These are phyloP conservation scores for Trichoderma asperellum DNA, from an alignment of 2,329 filamentous ascomycete species.

Conservation along the genomic window DNA sequence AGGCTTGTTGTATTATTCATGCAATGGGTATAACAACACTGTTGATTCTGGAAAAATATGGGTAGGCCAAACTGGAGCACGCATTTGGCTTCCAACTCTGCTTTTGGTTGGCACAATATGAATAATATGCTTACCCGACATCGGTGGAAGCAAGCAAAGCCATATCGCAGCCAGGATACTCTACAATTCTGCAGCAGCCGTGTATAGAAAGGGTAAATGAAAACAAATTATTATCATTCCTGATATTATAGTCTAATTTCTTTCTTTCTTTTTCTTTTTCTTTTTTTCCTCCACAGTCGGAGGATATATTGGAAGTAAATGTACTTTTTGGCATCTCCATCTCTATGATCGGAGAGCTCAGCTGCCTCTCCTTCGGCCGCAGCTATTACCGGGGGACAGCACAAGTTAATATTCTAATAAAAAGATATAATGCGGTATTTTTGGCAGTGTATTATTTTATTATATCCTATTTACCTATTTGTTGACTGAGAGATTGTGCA, in stretches of 20 bases:
- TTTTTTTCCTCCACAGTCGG: background rate
- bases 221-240: background rate
- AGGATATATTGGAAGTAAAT: background rate
- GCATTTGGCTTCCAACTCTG: too few relatives aligned
- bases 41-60: too few relatives aligned
- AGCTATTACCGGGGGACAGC: background rate
- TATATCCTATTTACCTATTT: background rate
- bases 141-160: too few relatives aligned
- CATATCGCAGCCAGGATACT: too few relatives aligned
- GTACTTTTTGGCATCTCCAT: background rate
- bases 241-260: fast-evolving
- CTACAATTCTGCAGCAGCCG: too few relatives aligned
- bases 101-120: too few relatives aligned
- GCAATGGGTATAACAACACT: too few relatives aligned
- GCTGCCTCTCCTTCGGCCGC: background rate
- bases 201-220: background rate
- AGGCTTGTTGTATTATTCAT: too few relatives aligned
- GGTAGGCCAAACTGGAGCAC: too few relatives aligned
- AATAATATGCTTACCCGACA: too few relatives aligned
- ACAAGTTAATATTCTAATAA: background rate
- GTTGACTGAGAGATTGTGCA: background rate
- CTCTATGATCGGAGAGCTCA: background rate
- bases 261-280: background rate
- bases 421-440: background rate
- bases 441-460: background rate